These are phyloP conservation scores for Penicillium rolfsii DNA, from an alignment of 2,329 filamentous ascomycete genomes.

Conservation along the genomic window DNA sequence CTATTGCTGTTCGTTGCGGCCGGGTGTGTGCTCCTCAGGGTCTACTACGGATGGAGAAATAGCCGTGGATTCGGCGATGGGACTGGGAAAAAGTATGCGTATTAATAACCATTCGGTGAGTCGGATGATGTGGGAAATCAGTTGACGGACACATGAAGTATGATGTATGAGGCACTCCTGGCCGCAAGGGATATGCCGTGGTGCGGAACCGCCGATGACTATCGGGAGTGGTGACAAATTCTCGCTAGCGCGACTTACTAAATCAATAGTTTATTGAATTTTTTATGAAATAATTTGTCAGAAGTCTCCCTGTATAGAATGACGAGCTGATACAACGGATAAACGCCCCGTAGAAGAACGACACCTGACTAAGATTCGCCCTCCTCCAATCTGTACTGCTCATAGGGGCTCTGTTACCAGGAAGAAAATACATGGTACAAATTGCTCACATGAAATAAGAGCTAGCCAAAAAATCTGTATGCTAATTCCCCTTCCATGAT, in stretches of 20 bases:
- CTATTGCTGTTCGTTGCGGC: constrained; percentile 62
- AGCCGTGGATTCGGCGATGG: constrained; percentile 23
- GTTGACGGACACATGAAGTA: neutral
- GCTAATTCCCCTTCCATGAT: neutral
- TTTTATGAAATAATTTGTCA: neutral
- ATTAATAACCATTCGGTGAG: constrained; percentile 23
- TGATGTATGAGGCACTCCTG: neutral
- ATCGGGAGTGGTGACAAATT: neutral
- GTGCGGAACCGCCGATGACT: neutral
- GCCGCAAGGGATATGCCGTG: neutral
- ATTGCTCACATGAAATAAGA: neutral
- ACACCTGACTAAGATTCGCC: too few relatives aligned
- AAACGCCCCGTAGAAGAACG: too few relatives aligned
- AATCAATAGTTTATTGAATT: neutral
- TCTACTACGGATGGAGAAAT: constrained; percentile 60
- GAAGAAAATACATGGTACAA: too few relatives aligned
- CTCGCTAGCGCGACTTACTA: neutral
- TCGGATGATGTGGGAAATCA: neutral
- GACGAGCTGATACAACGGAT: too few relatives aligned
- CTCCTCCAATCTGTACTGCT: too few relatives aligned
- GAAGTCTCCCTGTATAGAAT: too few relatives aligned
- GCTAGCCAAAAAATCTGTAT: neutral
- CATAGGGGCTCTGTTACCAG: too few relatives aligned
- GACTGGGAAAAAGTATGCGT: constrained; percentile 32
- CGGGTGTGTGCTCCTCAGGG: constrained; percentile 58